A percentile compares a stretch with the other conserved stretches of the same genome.
Evolutionary conservation across 495 filamentous ascomycete species (phyloP).

Genomic region (Platismatia glauca): DNA sequence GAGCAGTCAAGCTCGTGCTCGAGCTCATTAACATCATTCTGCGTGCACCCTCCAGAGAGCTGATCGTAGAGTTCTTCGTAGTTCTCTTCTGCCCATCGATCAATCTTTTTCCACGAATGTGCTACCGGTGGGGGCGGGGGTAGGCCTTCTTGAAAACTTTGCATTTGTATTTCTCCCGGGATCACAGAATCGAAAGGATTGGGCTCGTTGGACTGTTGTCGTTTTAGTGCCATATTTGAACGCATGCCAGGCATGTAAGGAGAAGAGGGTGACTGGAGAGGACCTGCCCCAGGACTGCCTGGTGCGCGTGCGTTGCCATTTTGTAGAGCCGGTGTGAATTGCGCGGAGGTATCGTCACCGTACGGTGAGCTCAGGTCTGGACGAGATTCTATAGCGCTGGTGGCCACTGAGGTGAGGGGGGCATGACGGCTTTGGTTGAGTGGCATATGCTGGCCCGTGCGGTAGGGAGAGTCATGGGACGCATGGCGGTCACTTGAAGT

Average conservation of each 20-base stretch:
- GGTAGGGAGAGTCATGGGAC: slow-evolving; percentile 76
- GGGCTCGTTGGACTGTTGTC: slow-evolving; percentile 42
- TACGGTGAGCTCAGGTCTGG: slow-evolving; percentile 66
- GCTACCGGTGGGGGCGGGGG: slow-evolving; percentile 79
- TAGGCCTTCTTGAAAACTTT: slow-evolving; percentile 84
- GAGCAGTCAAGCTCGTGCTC: slow-evolving; percentile 95
- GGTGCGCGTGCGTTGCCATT: slow-evolving; percentile 56
- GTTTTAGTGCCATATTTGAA: slow-evolving; percentile 54
- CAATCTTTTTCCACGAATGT: slow-evolving; percentile 91
- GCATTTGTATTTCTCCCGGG: slow-evolving; percentile 86
- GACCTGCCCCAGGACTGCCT: slow-evolving; percentile 36
- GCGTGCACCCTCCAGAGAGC: slow-evolving; percentile 78
- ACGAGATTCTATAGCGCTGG: slow-evolving; percentile 67
- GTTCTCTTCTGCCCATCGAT: slow-evolving; percentile 86
- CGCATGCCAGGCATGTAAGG: slow-evolving; percentile 91
- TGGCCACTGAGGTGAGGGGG: slow-evolving; percentile 67
- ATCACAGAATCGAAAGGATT: slow-evolving; percentile 59
- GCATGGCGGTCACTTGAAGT: slow-evolving; percentile 73
- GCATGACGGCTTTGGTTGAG: slow-evolving; percentile 61
- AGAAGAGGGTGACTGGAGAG: slow-evolving; percentile 38
- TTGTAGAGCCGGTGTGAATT: slow-evolving; percentile 44
- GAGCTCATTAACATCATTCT: slow-evolving; percentile 93
- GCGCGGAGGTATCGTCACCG: slow-evolving; percentile 48
- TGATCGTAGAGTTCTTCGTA: slow-evolving; percentile 93
- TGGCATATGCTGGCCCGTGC: slow-evolving; percentile 71